Evolutionary conservation across 1,284 basidiomycete species (phyloP).

Genomic region (Golubevia sp.): DNA sequence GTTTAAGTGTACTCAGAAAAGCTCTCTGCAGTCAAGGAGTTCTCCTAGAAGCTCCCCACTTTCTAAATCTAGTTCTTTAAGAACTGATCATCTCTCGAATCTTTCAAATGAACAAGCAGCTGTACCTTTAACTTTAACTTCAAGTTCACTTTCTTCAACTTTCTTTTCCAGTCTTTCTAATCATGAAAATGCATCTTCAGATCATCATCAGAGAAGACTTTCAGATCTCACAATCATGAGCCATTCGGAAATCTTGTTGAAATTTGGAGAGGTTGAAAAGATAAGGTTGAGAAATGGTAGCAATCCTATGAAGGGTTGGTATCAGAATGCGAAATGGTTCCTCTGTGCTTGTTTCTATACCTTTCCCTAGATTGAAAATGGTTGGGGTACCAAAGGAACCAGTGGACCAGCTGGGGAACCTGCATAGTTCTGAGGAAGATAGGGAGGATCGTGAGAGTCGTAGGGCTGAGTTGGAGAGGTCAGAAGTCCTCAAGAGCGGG

Average conservation of each 20-base stretch:
- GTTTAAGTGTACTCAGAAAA: too few species aligned
- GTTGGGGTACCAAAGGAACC: not conserved
- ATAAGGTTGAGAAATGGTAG: slow-evolving; percentile 76
- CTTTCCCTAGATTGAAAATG: not conserved
- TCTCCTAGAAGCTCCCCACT: too few species aligned
- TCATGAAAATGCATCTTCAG: too few species aligned
- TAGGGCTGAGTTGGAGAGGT: not conserved
- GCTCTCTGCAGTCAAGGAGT: too few species aligned
- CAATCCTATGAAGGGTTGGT: slow-evolving; percentile 84
- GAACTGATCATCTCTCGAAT: too few species aligned
- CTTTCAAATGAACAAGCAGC: too few species aligned
- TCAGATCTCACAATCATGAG: slow-evolving; percentile 11
- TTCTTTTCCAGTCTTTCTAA: too few species aligned
- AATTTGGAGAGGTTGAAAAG: slow-evolving; percentile 74
- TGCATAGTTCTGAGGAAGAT: not conserved
- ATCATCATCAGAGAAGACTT: not conserved
- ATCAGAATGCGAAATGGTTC: slow-evolving; percentile 78
- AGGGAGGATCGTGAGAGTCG: not conserved
- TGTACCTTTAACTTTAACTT: too few species aligned
- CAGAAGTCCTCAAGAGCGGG: not conserved
- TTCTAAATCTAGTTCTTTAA: too few species aligned
- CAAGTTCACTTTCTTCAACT: too few species aligned
- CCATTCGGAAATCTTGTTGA: slow-evolving; percentile 80
- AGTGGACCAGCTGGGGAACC: not conserved
- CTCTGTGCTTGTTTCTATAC: slow-evolving; percentile 13